Base-by-base conservation (phyloP, 768 basidiomycete genomes). In the Leucosporidium scottii region DNA sequence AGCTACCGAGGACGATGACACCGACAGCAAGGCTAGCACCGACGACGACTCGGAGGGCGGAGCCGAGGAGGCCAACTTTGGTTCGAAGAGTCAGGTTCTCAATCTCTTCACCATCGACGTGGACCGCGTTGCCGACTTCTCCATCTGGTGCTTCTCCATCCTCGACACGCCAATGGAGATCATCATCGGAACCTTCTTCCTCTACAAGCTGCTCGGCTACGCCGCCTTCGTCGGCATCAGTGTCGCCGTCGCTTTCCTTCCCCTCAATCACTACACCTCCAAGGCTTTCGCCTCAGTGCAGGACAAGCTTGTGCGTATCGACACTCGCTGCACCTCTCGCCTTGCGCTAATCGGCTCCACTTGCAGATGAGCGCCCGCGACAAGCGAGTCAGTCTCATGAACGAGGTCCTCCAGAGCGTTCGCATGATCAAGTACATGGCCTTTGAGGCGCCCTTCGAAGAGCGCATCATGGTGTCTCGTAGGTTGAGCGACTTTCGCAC, bases 391-490 rank as follows among this genome's bases (percentile, higher is more conserved):
- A 64, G 62, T 2, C 60, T 76, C 21, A 73, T 75, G 71, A 79
- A 80, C 77, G 69, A 73, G 63, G 61, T 78, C 70, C 59, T 81
- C 74, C 66, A 72, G 67, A 64, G 57, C 18, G 75, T 78, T 25
- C 68, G 78, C 6, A 79, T 80, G 77, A 65, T 74, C 57, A 76
- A 76, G 73, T 61, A 54, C 63, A 66, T 70, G 64, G 62, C 67
- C 15, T 71, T 66, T 36, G 73, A 75, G 65, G 25, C 44, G 17
- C 62, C 73, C 4, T 75, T 74, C 60, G 72, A 73, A 48, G 54
- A 68, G 39, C 48, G 73, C 2, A 71, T 76, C 50, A 30, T 74
- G 9, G 51, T 60, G 20, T 69, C 70, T 21, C 59, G 75, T 30
- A 5, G 18, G 54, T 56, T 10, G 31, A 31, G 25, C n/a, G n/a